Conservation (phyloP, 768 basidiomycete genomes). For the Lenzites betulinus region DNA sequence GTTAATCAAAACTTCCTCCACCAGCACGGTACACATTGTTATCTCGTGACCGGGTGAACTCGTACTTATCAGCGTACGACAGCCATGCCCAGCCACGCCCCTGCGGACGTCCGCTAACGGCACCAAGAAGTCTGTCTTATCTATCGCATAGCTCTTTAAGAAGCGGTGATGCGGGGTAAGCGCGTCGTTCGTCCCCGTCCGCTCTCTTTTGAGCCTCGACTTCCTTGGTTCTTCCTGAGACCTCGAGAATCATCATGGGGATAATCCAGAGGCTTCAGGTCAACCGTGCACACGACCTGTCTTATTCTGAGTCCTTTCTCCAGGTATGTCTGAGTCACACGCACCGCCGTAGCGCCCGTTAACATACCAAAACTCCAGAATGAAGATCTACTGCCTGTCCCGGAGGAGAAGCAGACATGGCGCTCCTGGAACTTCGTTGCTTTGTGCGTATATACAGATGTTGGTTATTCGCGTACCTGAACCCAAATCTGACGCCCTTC, state of each 20-base stretch:
- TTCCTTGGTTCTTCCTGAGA: not conserved
- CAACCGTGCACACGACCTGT: conserved; percentile 52
- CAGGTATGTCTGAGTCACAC: conserved; percentile 40
- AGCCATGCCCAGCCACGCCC: not conserved
- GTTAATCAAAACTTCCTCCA: too few relatives aligned
- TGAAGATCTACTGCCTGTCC: conserved; percentile 72
- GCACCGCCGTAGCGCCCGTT: not conserved
- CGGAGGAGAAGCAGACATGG: conserved; percentile 66
- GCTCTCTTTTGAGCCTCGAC: not conserved
- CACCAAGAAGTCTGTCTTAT: not conserved
- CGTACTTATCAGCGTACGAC: conserved; percentile 6
- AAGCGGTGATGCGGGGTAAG: conserved; percentile 8
- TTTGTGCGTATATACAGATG: conserved; percentile 46
- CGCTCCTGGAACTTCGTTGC: conserved; percentile 63
- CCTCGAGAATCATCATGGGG: conserved; percentile 23
- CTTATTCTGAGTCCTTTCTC: conserved; percentile 58
- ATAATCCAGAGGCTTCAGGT: conserved; percentile 47
- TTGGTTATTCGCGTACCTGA: conserved; percentile 1
- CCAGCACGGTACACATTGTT: too few relatives aligned
- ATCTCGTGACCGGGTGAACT: conserved; percentile 11
- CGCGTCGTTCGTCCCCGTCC: not conserved
- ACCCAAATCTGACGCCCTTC: not conserved
- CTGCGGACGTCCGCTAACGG: conserved; percentile 2
- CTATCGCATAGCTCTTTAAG: conserved; percentile 6
- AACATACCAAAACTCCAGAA: conserved; percentile 46